phyloP scores from a whole-genome alignment of 768 basidiomycete genomes.

The Suillus decipiens region DNA sequence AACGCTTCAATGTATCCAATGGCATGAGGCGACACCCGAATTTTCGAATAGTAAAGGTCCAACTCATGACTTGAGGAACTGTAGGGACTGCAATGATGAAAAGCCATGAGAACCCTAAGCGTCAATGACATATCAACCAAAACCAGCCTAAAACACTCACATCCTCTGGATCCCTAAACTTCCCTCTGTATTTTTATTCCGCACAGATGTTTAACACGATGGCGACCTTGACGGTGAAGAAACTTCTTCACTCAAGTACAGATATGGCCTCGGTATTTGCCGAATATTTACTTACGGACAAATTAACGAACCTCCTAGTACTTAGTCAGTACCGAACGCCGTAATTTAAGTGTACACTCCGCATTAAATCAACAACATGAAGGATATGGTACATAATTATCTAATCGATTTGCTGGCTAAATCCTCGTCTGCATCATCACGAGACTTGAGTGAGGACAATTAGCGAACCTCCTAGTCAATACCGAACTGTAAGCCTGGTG shows the following conservation, averaged over 20 bases:
- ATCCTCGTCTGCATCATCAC: too few species aligned
- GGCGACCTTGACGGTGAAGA: neutral
- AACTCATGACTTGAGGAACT: conserved; percentile 42
- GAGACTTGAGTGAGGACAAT: too few species aligned
- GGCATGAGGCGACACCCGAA: conserved; percentile 62
- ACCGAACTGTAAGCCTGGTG: too few species aligned
- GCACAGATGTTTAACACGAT: neutral
- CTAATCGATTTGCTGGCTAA: too few species aligned
- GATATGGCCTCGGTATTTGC: conserved; percentile 1
- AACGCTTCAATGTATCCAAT: conserved; percentile 42
- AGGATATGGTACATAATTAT: too few species aligned
- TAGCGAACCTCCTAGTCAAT: too few species aligned
- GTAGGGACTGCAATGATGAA: conserved; percentile 19
- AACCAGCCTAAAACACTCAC: neutral
- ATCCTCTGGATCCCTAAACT: neutral
- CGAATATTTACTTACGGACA: neutral
- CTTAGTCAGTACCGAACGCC: too few species aligned
- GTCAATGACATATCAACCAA: neutral
- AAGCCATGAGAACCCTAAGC: neutral
- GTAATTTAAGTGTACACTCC: too few species aligned
- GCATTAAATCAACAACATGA: too few species aligned
- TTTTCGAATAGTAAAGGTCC: conserved; percentile 43
- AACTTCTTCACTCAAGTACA: neutral
- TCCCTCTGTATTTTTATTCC: neutral
- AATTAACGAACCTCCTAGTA: too few species aligned